Evolutionary conservation across 169 alveolate genomes (phyloP).

Genomic region (Plasmodium falciparum): DNA sequence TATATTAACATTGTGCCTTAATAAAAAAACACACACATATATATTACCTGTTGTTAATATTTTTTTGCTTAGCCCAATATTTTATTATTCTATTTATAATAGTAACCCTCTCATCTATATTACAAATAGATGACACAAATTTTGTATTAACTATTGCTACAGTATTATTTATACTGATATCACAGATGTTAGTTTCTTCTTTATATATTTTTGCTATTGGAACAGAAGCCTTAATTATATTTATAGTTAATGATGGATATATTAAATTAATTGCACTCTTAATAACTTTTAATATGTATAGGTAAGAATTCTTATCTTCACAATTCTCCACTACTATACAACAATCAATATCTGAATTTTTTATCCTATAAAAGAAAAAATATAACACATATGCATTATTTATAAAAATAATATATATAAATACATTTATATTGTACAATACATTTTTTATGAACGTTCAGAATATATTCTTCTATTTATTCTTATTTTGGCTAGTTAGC

Average conservation of each 20-base stretch:
- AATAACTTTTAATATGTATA: conserved; percentile 58
- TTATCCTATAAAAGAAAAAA: conserved; percentile 35
- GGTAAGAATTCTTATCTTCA: conserved; percentile 63
- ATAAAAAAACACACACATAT: not conserved
- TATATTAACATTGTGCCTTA: not conserved
- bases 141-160: conserved; percentile 87
- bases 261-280: conserved; percentile 70
- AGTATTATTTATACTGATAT: conserved; percentile 87
- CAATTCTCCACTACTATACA: conserved; percentile 75
- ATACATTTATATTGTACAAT: not conserved
- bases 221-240: conserved; percentile 84
- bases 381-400: no score
- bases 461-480: not conserved
- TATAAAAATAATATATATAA: not conserved
- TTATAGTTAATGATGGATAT: conserved; percentile 66
- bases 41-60: conserved; percentile 85
- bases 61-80: conserved; percentile 88
- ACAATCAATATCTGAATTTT: conserved; percentile 68
- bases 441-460: not conserved
- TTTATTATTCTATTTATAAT: conserved; percentile 87
- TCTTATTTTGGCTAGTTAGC: not conserved
- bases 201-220: conserved; percentile 86
- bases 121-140: conserved; percentile 80
- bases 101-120: conserved; percentile 82
- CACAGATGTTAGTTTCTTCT: conserved; percentile 82